Base-by-base conservation (phyloP, 768 basidiomycete genomes). In the Tulasnella sp. region DNA sequence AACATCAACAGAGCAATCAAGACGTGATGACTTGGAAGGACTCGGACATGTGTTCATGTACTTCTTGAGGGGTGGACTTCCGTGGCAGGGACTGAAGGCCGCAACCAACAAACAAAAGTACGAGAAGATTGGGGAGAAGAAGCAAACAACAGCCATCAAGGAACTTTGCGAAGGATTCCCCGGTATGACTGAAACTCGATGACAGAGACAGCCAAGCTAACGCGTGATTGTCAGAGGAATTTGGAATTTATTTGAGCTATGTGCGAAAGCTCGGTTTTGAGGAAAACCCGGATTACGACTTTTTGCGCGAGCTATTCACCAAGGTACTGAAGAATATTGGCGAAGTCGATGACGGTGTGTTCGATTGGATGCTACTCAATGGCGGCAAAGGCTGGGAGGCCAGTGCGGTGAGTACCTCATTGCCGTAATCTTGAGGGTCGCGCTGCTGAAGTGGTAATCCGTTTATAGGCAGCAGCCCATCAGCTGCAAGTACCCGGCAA, bases 61-160 rank as follows among this genome's bases (percentile, higher is more conserved):
- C 86, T 99, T 99, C 86, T 85, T 99, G 82, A 90, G 97, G 6
- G 97, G 97, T 36, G 96, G 96, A 27, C 89, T 99, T 78, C 97
- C 97, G 38, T 99, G 97, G 97, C 97, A 99, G 85, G 97, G 97
- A 71, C 88, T 99, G 81, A 92, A 97, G 84, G 98, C 97, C 31
- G 96, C 96, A 12, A 99, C 97, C 1, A 99, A 99, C 89, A 99
- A 99, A 87, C 97, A 99, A 85, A 99, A 99, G 87, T 99, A 99
- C 85, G 98, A 99, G 87, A 99, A 99, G 88, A 99, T 99, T 82
- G 98, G 97, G 73, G 98, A 98, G 88, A 99, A 98, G 90, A 99
- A 96, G 87, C 97, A 99, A 86, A 93, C 90, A 10, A 98, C 97
- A 21, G 88, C 91, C 9, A 98, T 99, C 82, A 88, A 90, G 36